Base-by-base conservation (phyloP, 192 early-diverging fungal species). In the Physocladia obscura region DNA sequence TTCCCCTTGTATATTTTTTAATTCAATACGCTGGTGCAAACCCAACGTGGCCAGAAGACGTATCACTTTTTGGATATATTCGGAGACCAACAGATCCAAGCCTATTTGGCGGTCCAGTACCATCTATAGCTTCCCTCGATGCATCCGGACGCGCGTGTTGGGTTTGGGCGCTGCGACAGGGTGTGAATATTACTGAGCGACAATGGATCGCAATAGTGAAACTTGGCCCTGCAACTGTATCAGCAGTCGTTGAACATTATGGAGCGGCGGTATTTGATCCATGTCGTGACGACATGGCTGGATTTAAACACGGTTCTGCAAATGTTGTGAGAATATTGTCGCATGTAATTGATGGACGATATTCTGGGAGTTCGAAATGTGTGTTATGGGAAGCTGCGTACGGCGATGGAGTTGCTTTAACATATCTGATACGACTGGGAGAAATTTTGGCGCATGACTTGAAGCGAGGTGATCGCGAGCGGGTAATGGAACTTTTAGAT, bases 401-500 rank as follows among this genome's bases (percentile, higher is more conserved):
- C 4, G 71, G 71, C 19, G 62, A 73, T 11, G 21, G 24, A 8
- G 22, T 36, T 15, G 71, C 71, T 1, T 44, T 73, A 61, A 19
- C 37, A 19, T 67, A 47, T 36, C 37, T 72, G 2, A 49, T 36
- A 15, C 26, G 47, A 24, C 35, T 73, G 24, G 71, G 62, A 2
- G 38, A n/a, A 21, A 40, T 56, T n/a, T 32, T 73, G 22, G 61
- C 44, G 4, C 26, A 67, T 3, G 71, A 72, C 21, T 48, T 73
- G 40, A 65, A 38, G 52, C 32, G 49, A 4, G 71, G 71, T 32
- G 71, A 73, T 13, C 11, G 44, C n/a, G 71, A 73, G 21, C 61
- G 71, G 4, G 71, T 51, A 30, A 64, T 54, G 52, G 71, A 73
- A 26, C 50, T 73, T 39, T 54, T 73, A 38, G 62, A 73, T 73